Conservation (phyloP, 2,329 filamentous ascomycete genomes). For the Xylariaceae sp. region DNA sequence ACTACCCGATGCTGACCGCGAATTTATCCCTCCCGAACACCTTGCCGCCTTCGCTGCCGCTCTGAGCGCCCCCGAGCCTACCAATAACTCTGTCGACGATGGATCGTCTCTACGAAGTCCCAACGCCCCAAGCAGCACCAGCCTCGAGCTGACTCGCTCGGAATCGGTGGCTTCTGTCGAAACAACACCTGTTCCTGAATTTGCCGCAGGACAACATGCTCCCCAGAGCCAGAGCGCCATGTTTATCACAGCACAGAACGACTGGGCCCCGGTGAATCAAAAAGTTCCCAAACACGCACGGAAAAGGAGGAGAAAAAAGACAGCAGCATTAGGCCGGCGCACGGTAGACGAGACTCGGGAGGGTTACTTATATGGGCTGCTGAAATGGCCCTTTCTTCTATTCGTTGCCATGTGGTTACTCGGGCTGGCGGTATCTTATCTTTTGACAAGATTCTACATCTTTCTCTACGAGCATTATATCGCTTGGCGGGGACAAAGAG, state of each 20-base stretch:
- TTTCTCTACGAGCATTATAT: conserved; percentile 89
- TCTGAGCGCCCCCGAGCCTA: conserved; percentile 77
- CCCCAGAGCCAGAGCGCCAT: conserved; percentile 38
- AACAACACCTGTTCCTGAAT: conserved; percentile 30
- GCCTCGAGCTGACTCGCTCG: conserved; percentile 45
- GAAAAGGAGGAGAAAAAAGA: conserved; percentile 44
- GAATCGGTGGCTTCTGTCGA: conserved; percentile 46
- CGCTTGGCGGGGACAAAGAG: conserved; percentile 81
- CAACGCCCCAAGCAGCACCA: conserved; percentile 44
- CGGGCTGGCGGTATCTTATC: conserved; percentile 72
- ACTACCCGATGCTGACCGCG: conserved; percentile 78
- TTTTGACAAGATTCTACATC: conserved; percentile 85
- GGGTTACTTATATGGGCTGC: conserved; percentile 82
- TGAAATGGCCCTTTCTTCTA: conserved; percentile 90
- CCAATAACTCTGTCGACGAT: conserved; percentile 64
- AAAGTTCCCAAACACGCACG: conserved; percentile 55
- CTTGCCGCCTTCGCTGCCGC: conserved; percentile 79
- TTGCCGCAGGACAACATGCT: conserved; percentile 40
- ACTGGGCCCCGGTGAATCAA: conserved; percentile 90
- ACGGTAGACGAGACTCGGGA: conserved; percentile 92
- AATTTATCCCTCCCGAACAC: conserved; percentile 75
- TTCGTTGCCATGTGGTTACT: conserved; percentile 80
- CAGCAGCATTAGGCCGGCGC: conserved; percentile 52
- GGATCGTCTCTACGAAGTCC: conserved; percentile 45
- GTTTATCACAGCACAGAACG: conserved; percentile 88